Base-by-base conservation (phyloP, 2,329 filamentous ascomycete species). In the Trichoderma sp. region DNA sequence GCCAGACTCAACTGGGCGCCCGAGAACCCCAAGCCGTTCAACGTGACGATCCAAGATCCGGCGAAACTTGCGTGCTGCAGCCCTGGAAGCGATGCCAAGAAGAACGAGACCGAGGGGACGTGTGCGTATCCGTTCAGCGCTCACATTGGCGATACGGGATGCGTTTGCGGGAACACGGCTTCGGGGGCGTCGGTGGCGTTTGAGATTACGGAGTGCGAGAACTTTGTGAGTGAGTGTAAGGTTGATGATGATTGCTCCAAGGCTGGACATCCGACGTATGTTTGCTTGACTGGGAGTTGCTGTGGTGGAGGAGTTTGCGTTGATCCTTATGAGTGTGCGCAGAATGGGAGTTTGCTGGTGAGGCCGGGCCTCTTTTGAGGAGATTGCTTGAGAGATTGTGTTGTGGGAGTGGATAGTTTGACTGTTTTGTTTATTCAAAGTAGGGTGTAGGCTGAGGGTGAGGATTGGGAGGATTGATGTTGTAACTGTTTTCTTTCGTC, bases 321-420 rank as follows among this genome's bases (percentile, higher is more conserved):
- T 67, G 76, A 80, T 72, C 76, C 76, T 6, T 78, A 75, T 67
- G 75, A 76, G 67, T 80, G 78, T 68, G 78, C 78, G 3, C 75
- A 78, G 68, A 75, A 76, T 37, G 76, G 76, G 2, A 77, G 75
- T 7, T 66, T 56, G 35, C 54, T 79, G 70, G 70, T 78, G 17
- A 72, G 67, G 56, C 71, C 71, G 63, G 37, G 48, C 6, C 60
- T 64, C 15, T 67, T 67, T 13, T 68, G 56, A 56, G 8, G 12
- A n/a, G 35, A 35, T 15, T 64, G 59, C 17, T 32, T 17, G 48
- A 15, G 5, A 12, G 12, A 32, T 7, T 13, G 54, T 25, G 17
- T 1, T 27, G 15, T 19, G 48, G 25, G 7, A 17, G 7, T 42
- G 48, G 22, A 32, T 29, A 53, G 12, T 13, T 13, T 42, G 52